These are phyloP conservation scores for Infundibulicybe gibba DNA, from an alignment of 768 basidiomycete genomes.

Conservation along the genomic window DNA sequence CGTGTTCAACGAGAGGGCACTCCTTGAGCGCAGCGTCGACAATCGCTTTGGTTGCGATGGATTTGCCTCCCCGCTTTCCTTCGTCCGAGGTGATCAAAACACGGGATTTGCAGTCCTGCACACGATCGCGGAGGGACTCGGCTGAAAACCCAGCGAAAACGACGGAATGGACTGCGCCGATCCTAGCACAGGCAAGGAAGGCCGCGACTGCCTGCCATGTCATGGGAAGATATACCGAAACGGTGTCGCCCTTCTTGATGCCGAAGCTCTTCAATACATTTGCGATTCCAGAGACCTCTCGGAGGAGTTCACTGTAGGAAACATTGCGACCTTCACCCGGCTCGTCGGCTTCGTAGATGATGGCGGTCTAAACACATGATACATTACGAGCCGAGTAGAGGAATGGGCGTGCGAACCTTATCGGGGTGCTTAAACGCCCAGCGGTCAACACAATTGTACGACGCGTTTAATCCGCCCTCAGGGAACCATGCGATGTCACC, in stretches of 20 bases:
- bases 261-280: slow-evolving; percentile 90
- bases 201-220: slow-evolving; percentile 95
- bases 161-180: slow-evolving; percentile 95
- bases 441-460: slow-evolving; percentile 97
- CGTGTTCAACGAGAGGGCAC: slow-evolving; percentile 84
- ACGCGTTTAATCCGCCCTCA: slow-evolving; percentile 87
- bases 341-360: slow-evolving; percentile 98
- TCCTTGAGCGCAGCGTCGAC: slow-evolving; percentile 88
- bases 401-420: slow-evolving; percentile 40
- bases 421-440: slow-evolving; percentile 91
- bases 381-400: neutral
- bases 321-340: slow-evolving; percentile 75
- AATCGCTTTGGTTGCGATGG: slow-evolving; percentile 91
- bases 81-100: slow-evolving; percentile 98
- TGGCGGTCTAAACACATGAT: slow-evolving; percentile 63
- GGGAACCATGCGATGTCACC: slow-evolving; percentile 97
- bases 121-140: slow-evolving; percentile 90
- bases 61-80: slow-evolving; percentile 90
- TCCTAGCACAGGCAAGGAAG: slow-evolving; percentile 96
- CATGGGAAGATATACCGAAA: slow-evolving; percentile 92
- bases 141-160: slow-evolving; percentile 97
- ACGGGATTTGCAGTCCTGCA: slow-evolving; percentile 82
- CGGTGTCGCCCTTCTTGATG: slow-evolving; percentile 93
- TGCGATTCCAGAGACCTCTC: slow-evolving; percentile 84
- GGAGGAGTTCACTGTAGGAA: slow-evolving; percentile 81